phyloP scores from a whole-genome alignment of 306 rosid species.

The Casuarina equisetifolia region DNA sequence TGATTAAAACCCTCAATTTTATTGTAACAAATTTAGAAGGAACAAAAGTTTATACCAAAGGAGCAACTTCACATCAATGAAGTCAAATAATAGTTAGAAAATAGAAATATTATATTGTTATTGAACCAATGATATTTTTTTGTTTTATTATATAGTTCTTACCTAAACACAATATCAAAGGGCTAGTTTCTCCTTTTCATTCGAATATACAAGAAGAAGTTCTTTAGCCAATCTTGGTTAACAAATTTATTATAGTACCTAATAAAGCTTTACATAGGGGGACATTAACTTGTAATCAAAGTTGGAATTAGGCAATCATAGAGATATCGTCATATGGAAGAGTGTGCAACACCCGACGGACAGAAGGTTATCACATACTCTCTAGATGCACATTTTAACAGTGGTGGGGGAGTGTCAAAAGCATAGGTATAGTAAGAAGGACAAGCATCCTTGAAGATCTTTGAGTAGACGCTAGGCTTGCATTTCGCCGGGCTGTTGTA shows the following conservation, averaged over 20 bases:
- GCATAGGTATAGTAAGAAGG: slow-evolving; percentile 77
- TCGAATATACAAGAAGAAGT: too few species aligned
- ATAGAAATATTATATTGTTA: too few species aligned
- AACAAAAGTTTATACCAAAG: too few species aligned
- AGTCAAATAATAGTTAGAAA: too few species aligned
- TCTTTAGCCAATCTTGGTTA: too few species aligned
- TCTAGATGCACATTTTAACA: slow-evolving; percentile 56
- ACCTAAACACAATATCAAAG: too few species aligned
- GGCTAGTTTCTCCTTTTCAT: too few species aligned
- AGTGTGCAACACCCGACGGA: slow-evolving; percentile 54
- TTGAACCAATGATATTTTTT: too few species aligned
- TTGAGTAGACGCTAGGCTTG: slow-evolving; percentile 68
- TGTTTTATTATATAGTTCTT: too few species aligned
- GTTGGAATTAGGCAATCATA: not conserved
- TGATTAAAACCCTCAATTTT: too few species aligned
- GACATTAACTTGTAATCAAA: not conserved
- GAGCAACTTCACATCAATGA: too few species aligned
- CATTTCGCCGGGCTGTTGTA: slow-evolving; percentile 66
- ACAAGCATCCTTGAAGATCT: slow-evolving; percentile 74
- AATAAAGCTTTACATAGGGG: not conserved
- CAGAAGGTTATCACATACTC: slow-evolving; percentile 70
- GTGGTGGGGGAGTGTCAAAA: slow-evolving; percentile 64
- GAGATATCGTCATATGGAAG: slow-evolving; percentile 22
- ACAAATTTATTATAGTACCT: not conserved
- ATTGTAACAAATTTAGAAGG: too few species aligned